Percentiles rank a stretch among this genome's conserved stretches.
Evolutionary conservation across 805 yeast genomes (phyloP).

Genomic region (Lipomyces oligophaga): DNA sequence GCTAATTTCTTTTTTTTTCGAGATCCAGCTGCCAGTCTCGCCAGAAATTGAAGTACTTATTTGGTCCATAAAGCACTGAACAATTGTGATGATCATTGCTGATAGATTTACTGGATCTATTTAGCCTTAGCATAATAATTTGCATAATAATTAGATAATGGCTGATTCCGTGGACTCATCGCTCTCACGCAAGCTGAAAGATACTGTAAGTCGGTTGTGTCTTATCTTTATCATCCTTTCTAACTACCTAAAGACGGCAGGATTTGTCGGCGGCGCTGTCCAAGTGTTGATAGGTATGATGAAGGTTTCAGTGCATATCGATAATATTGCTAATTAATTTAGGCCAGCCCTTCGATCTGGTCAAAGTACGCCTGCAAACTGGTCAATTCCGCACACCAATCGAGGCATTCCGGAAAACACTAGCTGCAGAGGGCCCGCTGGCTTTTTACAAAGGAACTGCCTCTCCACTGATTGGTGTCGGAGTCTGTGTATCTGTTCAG

Average conservation of each 20-base stretch:
- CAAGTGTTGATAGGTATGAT: conserved; percentile 62
- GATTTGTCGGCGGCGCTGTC: conserved; percentile 54
- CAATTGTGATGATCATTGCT: too few relatives aligned
- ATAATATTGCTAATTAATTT: background rate
- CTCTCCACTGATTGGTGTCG: conserved; percentile 79
- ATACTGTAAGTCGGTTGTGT: conserved; percentile 37
- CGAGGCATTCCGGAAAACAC: conserved; percentile 65
- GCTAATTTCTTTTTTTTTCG: too few relatives aligned
- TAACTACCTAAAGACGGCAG: conserved; percentile 40
- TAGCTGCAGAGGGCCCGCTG: conserved; percentile 73
- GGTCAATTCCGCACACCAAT: conserved; percentile 65
- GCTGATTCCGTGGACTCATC: conserved; percentile 23
- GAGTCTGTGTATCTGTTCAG: conserved; percentile 65
- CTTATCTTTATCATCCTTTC: conserved; percentile 26
- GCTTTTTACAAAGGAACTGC: conserved; percentile 94
- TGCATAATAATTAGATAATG: too few relatives aligned
- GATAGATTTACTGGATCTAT: too few relatives aligned
- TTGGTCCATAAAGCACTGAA: too few relatives aligned
- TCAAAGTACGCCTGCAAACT: conserved; percentile 88
- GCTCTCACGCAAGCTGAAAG: conserved; percentile 48
- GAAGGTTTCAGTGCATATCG: background rate
- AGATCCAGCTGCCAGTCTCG: too few relatives aligned
- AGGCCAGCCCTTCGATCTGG: conserved; percentile 42
- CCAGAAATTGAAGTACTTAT: too few relatives aligned
- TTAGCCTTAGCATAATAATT: too few relatives aligned